phyloP scores from a whole-genome alignment of 2,329 filamentous ascomycete species.

The Salinomyces thailandicus region DNA sequence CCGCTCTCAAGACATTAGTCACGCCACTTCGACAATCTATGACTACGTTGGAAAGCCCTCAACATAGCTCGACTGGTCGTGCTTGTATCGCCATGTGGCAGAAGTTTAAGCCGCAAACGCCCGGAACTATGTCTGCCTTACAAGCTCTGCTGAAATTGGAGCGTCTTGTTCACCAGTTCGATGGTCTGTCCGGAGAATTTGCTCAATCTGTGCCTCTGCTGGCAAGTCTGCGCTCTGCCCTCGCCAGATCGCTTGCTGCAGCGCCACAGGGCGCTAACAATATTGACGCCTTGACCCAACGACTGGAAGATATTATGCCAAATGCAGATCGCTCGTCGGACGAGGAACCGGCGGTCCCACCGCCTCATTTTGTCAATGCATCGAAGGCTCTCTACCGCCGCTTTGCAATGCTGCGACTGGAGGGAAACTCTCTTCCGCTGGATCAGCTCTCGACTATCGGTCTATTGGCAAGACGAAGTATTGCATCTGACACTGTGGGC shows the following conservation, averaged over 20 bases:
- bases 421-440: background rate
- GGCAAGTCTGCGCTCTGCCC: slow-evolving; percentile 12
- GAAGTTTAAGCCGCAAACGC: slow-evolving; percentile 52
- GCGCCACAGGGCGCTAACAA: slow-evolving; percentile 7
- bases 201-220: background rate
- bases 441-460: slow-evolving; percentile 9
- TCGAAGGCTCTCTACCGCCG: slow-evolving; percentile 38
- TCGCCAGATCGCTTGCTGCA: slow-evolving; percentile 15
- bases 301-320: slow-evolving; percentile 10
- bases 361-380: slow-evolving; percentile 15
- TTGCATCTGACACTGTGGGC: background rate
- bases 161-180: slow-evolving; percentile 36
- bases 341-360: background rate
- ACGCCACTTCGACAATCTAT: background rate
- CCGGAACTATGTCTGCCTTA: slow-evolving; percentile 30
- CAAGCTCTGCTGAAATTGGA: slow-evolving; percentile 33
- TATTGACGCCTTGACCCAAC: slow-evolving; percentile 11
- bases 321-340: background rate
- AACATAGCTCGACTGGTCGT: slow-evolving; percentile 6
- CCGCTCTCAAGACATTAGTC: too few species aligned
- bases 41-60: background rate
- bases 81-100: slow-evolving; percentile 41
- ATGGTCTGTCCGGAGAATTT: slow-evolving; percentile 17
- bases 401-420: slow-evolving; percentile 4
- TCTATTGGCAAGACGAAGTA: slow-evolving; percentile 4